Conservation (phyloP, 1,284 basidiomycete genomes). For the Mixia osmundae region DNA sequence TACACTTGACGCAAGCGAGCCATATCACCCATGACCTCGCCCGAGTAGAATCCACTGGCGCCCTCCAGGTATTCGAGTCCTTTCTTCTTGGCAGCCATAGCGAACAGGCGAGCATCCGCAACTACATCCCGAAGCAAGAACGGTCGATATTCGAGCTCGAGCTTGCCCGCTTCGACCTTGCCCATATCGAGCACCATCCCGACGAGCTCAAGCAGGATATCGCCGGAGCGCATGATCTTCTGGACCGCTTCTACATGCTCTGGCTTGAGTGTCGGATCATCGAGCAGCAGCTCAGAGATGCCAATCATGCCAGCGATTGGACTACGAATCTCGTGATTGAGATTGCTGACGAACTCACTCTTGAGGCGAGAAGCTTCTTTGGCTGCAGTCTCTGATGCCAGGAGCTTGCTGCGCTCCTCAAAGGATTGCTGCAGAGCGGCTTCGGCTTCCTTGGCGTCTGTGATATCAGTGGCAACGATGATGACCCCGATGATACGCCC, state of each 20-base stretch:
- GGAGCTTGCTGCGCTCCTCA: conserved; percentile 19
- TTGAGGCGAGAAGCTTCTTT: conserved; percentile 22
- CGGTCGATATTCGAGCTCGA: conserved; percentile 21
- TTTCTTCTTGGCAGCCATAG: conserved; percentile 21
- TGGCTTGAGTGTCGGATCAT: conserved; percentile 7
- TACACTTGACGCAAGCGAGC: conserved; percentile 16
- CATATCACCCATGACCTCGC: conserved; percentile 14
- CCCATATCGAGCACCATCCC: conserved; percentile 19
- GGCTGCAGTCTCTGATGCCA: conserved; percentile 22
- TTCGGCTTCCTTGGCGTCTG: conserved; percentile 20
- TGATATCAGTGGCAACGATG: conserved; percentile 22
- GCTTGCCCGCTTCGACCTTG: conserved; percentile 23
- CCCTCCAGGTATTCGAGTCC: conserved; percentile 20
- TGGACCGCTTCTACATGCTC: conserved; percentile 7
- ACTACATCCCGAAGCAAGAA: conserved; percentile 21
- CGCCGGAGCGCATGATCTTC: conserved; percentile 13
- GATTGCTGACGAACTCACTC: conserved; percentile 19
- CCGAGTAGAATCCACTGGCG: conserved; percentile 5
- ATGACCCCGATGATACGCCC: conserved; percentile 19
- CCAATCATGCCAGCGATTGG: conserved; percentile 12
- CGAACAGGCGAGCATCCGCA: conserved; percentile 21
- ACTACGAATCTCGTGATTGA: conserved; percentile 8
- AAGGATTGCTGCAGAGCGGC: conserved; percentile 18
- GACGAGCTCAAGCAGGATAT: conserved; percentile 14
- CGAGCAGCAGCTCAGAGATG: conserved; percentile 14